These are phyloP conservation scores for Gossypium schwendimanii DNA, from an alignment of 441 rosid genomes.

Conservation along the genomic window DNA sequence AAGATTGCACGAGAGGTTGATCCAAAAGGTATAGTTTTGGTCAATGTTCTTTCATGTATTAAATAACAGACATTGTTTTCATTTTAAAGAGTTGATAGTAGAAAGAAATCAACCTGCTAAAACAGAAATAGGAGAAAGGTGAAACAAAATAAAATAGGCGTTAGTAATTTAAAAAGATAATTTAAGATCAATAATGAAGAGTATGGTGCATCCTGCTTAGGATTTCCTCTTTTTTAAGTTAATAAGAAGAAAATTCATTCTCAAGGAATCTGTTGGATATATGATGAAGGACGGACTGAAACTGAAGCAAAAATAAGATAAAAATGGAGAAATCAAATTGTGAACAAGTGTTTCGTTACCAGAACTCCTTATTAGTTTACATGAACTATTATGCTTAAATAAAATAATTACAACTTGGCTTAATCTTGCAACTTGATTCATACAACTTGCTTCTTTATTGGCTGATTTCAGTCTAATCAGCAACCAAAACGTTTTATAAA, in stretches of 20 bases:
- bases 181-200: background rate
- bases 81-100: background rate
- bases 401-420: too few relatives aligned
- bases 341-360: too few relatives aligned
- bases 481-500: too few relatives aligned
- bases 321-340: too few relatives aligned
- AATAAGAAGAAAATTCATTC: background rate
- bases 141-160: slow-evolving; percentile 1
- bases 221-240: background rate
- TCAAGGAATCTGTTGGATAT: background rate
- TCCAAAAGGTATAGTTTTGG: slow-evolving; percentile 55
- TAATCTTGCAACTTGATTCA: too few relatives aligned
- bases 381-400: too few relatives aligned
- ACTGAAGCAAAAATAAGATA: too few relatives aligned
- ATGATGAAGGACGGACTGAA: too few relatives aligned
- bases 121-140: background rate
- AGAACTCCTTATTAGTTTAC: too few relatives aligned
- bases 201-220: background rate
- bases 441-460: too few relatives aligned
- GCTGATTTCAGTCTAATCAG: too few relatives aligned
- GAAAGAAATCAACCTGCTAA: background rate
- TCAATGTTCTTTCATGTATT: background rate
- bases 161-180: background rate
- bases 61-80: background rate
- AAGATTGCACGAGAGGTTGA: slow-evolving; percentile 90